phyloP scores from a whole-genome alignment of 176 grass and related monocot species.

The Ensete glaucum region DNA sequence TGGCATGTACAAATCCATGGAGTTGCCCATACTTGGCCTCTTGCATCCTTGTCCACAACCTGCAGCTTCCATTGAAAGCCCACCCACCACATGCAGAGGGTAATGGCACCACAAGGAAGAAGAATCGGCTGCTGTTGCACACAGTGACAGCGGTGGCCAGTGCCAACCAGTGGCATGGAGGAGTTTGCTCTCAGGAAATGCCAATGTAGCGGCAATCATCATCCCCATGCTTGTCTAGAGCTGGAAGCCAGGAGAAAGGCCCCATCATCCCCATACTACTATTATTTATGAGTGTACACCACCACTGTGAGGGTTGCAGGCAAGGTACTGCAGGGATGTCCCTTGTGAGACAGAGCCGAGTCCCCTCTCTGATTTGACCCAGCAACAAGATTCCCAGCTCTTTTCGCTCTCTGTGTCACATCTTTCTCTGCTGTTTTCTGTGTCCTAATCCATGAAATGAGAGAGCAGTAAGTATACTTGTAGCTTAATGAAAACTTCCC shows the following conservation, averaged over 20 bases:
- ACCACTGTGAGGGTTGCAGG: constrained; percentile 1
- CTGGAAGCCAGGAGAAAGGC: not conserved
- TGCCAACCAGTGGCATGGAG: not conserved
- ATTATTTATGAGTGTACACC: not conserved
- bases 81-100: not conserved
- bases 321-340: not conserved
- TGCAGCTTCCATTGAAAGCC: not conserved
- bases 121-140: not conserved
- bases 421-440: not conserved
- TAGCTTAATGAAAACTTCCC: not conserved
- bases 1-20: not conserved
- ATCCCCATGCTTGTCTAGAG: not conserved
- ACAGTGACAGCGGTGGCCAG: not conserved
- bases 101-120: not conserved
- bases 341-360: not conserved
- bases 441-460: not conserved
- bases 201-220: not conserved
- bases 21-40: not conserved
- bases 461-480: not conserved
- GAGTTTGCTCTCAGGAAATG: not conserved
- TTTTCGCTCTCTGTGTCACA: not conserved
- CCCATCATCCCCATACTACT: not conserved
- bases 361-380: not conserved
- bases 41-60: not conserved
- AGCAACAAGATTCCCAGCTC: not conserved